Percentiles rank a stretch among this genome's conserved stretches.
These are phyloP conservation scores for Sesbania bispinosa DNA, from an alignment of 306 rosid species.

Conservation along the genomic window DNA sequence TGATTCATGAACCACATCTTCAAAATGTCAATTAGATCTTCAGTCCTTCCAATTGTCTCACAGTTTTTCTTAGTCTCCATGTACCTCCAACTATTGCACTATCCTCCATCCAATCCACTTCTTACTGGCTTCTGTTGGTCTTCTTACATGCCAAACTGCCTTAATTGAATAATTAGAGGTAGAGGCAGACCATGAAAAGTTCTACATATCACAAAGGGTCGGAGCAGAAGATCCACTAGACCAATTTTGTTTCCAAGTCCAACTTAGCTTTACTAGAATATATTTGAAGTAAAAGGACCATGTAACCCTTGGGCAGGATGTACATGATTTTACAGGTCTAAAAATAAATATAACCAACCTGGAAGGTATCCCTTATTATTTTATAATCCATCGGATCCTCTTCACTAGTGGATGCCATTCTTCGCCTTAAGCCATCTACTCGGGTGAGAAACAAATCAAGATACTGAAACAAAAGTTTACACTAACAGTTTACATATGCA, in stretches of 20 bases:
- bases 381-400: conserved; percentile 53
- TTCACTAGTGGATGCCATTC: conserved; percentile 45
- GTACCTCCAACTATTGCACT: neutral
- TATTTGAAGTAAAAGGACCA: neutral
- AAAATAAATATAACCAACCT: conserved; percentile 53
- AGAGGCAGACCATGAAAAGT: neutral
- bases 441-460: conserved; percentile 87
- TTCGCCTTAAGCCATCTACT: conserved; percentile 88
- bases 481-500: conserved; percentile 16
- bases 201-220: neutral
- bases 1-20: neutral
- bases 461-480: conserved; percentile 49
- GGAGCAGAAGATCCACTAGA: neutral
- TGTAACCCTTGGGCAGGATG: neutral
- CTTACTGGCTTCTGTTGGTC: neutral
- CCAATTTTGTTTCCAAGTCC: neutral
- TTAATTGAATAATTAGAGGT: neutral
- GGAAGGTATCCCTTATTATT: conserved; percentile 66
- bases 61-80: neutral
- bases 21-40: neutral
- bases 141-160: neutral
- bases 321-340: neutral
- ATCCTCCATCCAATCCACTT: neutral
- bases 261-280: conserved; percentile 3
- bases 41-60: neutral